Percentiles rank a stretch among this genome's conserved stretches.
These are phyloP conservation scores for Calonectria crousiana DNA, from an alignment of 2,329 filamentous ascomycete species.

Conservation along the genomic window DNA sequence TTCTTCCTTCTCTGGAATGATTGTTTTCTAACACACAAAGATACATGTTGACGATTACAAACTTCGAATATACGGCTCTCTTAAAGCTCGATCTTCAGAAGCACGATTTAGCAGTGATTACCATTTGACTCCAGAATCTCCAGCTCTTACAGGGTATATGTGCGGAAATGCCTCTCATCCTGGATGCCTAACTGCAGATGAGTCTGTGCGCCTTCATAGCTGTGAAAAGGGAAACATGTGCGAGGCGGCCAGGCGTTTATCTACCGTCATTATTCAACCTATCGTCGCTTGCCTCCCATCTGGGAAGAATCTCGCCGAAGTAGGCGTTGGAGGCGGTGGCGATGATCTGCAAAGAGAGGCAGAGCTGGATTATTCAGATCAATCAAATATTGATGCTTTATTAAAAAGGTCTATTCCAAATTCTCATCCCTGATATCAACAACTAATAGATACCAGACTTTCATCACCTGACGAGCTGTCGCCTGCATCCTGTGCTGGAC, in stretches of 20 bases:
- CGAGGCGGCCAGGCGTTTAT: conserved; percentile 56
- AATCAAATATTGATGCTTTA: conserved; percentile 66
- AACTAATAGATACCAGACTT: conserved; percentile 30
- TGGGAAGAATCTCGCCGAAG: conserved; percentile 76
- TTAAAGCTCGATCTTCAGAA: conserved; percentile 61
- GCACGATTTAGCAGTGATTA: conserved; percentile 54
- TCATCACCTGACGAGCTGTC: conserved; percentile 23
- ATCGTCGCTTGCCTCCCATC: conserved; percentile 75
- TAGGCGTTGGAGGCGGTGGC: conserved; percentile 83
- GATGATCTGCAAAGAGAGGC: conserved; percentile 78
- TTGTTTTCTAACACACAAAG: conserved; percentile 48
- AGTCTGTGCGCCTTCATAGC: conserved; percentile 80
- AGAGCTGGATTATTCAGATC: conserved; percentile 71
- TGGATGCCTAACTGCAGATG: conserved; percentile 78
- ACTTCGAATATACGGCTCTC: conserved; percentile 75
- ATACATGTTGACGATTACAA: conserved; percentile 90
- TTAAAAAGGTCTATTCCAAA: conserved; percentile 49
- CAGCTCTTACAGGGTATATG: conserved; percentile 78
- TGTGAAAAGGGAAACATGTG: conserved; percentile 82
- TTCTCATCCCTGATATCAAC: not conserved
- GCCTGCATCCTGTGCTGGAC: conserved; percentile 8
- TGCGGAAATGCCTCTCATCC: conserved; percentile 77
- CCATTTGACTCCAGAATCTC: conserved; percentile 68
- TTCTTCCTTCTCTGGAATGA: not conserved
- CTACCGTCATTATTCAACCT: conserved; percentile 81